Evolutionary conservation across 1,284 basidiomycete genomes (phyloP).

Genomic region (Coniferiporia weirii): DNA sequence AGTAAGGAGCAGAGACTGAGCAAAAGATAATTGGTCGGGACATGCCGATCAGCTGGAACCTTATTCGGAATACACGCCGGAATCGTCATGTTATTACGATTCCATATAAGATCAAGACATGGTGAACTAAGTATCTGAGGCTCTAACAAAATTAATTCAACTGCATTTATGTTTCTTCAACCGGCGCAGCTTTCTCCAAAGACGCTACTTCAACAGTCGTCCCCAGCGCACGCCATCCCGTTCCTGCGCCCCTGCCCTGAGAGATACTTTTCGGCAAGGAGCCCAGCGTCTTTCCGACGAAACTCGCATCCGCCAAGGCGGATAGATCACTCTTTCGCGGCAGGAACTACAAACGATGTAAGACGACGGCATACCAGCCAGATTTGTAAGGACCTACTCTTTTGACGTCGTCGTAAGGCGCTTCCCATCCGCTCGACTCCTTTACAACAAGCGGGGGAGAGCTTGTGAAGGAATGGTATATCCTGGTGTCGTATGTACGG

Average conservation of each 20-base stretch:
- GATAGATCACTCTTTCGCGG: conserved; percentile 82
- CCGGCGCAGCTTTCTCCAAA: not conserved
- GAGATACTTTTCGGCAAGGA: conserved; percentile 56
- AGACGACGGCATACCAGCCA: not conserved
- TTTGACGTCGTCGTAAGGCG: conserved; percentile 78
- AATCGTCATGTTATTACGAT: not conserved
- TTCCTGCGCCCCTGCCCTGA: conserved; percentile 58
- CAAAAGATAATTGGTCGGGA: not conserved
- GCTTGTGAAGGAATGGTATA: conserved; percentile 81
- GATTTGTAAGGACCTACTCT: conserved; percentile 42
- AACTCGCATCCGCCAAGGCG: conserved; percentile 84
- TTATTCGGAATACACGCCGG: not conserved
- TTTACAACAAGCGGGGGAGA: conserved; percentile 63
- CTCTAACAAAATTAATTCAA: no score
- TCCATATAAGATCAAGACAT: not conserved
- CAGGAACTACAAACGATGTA: conserved; percentile 47
- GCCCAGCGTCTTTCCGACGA: conserved; percentile 74
- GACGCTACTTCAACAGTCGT: conserved; percentile 37
- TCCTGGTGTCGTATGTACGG: conserved; percentile 82
- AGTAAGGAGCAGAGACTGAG: not conserved
- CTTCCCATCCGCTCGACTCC: conserved; percentile 88
- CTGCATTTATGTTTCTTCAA: not conserved
- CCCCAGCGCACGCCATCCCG: conserved; percentile 76
- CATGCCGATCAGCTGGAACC: not conserved
- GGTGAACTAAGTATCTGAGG: not conserved